These are phyloP conservation scores for Leccinellum rugosiceps DNA, from an alignment of 768 basidiomycete genomes.

Conservation along the genomic window DNA sequence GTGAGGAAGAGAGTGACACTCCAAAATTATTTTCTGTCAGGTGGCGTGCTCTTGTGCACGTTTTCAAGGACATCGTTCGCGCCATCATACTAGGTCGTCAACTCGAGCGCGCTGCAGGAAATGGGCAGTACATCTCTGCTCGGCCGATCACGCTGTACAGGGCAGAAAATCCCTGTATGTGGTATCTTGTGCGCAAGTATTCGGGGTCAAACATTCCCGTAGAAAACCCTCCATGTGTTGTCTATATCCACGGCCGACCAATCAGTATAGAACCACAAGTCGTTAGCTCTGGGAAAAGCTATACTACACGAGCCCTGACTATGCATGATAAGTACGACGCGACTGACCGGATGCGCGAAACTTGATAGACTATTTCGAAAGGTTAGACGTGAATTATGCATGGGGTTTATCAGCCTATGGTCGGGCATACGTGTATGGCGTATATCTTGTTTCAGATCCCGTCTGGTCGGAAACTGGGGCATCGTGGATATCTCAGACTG, in stretches of 20 bases:
- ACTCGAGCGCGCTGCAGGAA: constrained; percentile 22
- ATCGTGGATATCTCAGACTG: constrained; percentile 69
- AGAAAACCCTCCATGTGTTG: constrained; percentile 66
- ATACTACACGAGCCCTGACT: constrained; percentile 70
- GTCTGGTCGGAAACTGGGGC: constrained; percentile 69
- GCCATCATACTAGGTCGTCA: constrained; percentile 20
- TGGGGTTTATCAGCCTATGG: constrained; percentile 77
- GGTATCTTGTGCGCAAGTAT: constrained; percentile 62
- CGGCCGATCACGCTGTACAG: constrained; percentile 42
- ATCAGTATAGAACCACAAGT: constrained; percentile 47
- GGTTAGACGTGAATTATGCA: constrained; percentile 76
- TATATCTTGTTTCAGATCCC: constrained; percentile 30
- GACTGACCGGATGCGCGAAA: not conserved
- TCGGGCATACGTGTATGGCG: constrained; percentile 51
- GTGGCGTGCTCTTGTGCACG: constrained; percentile 30
- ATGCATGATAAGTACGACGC: constrained; percentile 52
- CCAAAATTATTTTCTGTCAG: too few species aligned
- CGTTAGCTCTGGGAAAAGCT: constrained; percentile 52
- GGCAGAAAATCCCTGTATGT: constrained; percentile 49
- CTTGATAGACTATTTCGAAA: constrained; percentile 15
- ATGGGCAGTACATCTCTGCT: constrained; percentile 43
- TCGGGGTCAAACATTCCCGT: constrained; percentile 41
- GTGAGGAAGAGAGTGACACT: constrained; percentile 33
- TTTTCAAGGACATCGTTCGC: constrained; percentile 23
- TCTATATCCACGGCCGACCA: constrained; percentile 72